A percentile compares a stretch with the other conserved stretches of the same genome.
Conservation (phyloP, 768 basidiomycete species). For the Boletellus sp. region DNA sequence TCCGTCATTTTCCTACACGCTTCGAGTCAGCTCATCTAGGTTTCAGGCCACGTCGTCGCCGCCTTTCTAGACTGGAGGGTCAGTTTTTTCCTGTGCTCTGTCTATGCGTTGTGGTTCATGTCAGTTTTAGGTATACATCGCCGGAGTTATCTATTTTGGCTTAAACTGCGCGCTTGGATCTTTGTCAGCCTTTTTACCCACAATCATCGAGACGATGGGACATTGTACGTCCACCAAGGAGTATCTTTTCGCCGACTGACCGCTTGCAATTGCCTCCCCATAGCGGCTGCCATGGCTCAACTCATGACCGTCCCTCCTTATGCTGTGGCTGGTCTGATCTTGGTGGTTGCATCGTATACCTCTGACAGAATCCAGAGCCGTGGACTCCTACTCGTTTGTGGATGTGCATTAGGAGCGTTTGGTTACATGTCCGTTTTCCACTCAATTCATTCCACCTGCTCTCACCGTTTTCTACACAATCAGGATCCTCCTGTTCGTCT, state of each 20-base stretch:
- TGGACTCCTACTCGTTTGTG: conserved; percentile 33
- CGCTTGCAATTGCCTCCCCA: not conserved
- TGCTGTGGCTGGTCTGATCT: conserved; percentile 38
- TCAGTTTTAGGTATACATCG: conserved; percentile 36
- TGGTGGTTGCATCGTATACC: conserved; percentile 35
- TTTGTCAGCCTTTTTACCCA: conserved; percentile 51
- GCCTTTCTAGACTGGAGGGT: conserved; percentile 48
- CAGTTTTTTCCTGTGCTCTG: conserved; percentile 1
- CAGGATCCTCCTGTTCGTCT: conserved; percentile 34
- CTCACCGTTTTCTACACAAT: not conserved
- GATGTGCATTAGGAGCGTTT: conserved; percentile 33
- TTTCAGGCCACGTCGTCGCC: conserved; percentile 37
- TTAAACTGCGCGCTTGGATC: conserved; percentile 48
- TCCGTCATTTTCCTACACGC: not conserved
- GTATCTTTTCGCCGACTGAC: not conserved
- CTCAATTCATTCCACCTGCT: not conserved
- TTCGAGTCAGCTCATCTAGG: not conserved
- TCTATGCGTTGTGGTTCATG: conserved; percentile 4
- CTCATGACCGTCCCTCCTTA: conserved; percentile 55
- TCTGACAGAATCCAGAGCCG: conserved; percentile 46
- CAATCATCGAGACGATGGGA: conserved; percentile 50
- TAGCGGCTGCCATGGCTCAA: conserved; percentile 44
- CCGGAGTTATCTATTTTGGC: conserved; percentile 48
- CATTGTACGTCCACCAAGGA: conserved; percentile 36
- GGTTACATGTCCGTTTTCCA: conserved; percentile 39